Percentiles rank a stretch among this genome's conserved stretches.
Evolutionary conservation across 1,284 basidiomycete species (phyloP).

Genomic region (Puccinia hordei): DNA sequence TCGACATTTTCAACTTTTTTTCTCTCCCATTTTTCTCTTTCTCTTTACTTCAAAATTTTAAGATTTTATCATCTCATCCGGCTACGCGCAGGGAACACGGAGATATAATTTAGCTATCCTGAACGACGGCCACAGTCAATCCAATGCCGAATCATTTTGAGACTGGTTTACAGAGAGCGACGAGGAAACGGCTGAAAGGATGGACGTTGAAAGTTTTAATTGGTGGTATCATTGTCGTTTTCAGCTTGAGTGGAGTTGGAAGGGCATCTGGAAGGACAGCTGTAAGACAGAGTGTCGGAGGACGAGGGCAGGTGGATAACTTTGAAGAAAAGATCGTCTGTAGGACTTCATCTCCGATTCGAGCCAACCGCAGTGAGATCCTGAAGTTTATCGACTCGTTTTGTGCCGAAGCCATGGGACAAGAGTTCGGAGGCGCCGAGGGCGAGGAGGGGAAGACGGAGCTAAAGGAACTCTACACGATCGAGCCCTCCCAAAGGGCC

Average conservation of each 20-base stretch:
- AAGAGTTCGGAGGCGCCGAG: constrained; percentile 24
- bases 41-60: background rate
- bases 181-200: background rate
- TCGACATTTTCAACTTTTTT: background rate
- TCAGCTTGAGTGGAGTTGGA: constrained; percentile 12
- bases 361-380: constrained; percentile 23
- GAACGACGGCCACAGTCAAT: background rate
- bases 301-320: constrained; percentile 2
- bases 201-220: constrained; percentile 19
- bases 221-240: constrained; percentile 9
- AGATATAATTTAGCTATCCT: too few relatives aligned
- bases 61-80: too few relatives aligned
- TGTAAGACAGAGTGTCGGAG: background rate
- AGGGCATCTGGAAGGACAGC: constrained; percentile 7
- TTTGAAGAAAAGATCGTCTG: constrained; percentile 39
- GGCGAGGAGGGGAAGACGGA: background rate
- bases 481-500: constrained; percentile 6
- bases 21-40: too few relatives aligned
- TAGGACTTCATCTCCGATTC: constrained; percentile 18
- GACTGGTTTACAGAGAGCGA: background rate
- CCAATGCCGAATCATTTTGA: constrained; percentile 5
- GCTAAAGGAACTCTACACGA: constrained; percentile 36
- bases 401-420: constrained; percentile 37
- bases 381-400: constrained; percentile 47
- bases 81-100: too few relatives aligned